These are phyloP conservation scores for Blepharisma stoltei DNA, from an alignment of 73 alveolate species.

Conservation along the genomic window DNA sequence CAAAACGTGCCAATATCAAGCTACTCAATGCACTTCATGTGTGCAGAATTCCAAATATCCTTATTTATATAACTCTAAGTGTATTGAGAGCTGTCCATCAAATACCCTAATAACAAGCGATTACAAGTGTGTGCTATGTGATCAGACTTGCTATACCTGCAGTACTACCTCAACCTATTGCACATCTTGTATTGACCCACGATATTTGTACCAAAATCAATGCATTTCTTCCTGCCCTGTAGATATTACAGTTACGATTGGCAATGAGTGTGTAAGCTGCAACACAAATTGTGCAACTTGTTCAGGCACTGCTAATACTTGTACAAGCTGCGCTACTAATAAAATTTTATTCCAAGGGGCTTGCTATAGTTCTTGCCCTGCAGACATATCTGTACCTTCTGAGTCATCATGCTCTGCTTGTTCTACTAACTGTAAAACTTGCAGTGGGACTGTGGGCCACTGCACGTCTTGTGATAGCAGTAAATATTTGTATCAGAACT, in stretches of 20 bases:
- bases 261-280: background rate
- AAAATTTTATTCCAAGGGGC: background rate
- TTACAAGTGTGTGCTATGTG: background rate
- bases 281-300: background rate
- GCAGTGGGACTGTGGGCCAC: background rate
- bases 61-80: background rate
- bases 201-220: background rate
- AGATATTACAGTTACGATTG: background rate
- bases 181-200: background rate
- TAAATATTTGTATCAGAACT: background rate
- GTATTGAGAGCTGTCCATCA: background rate
- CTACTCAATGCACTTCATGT: background rate
- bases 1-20: background rate
- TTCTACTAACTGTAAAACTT: constrained; percentile 1
- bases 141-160: background rate
- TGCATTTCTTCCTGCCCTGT: constrained; percentile 5
- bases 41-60: background rate
- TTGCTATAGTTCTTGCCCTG: background rate
- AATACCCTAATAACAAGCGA: background rate
- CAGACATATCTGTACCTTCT: background rate
- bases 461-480: background rate
- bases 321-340: background rate
- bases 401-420: background rate
- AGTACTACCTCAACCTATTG: background rate
- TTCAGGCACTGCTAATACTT: background rate